Evolutionary conservation across 1,284 basidiomycete species (phyloP).

Genomic region (Cystobasidium pallidum): DNA sequence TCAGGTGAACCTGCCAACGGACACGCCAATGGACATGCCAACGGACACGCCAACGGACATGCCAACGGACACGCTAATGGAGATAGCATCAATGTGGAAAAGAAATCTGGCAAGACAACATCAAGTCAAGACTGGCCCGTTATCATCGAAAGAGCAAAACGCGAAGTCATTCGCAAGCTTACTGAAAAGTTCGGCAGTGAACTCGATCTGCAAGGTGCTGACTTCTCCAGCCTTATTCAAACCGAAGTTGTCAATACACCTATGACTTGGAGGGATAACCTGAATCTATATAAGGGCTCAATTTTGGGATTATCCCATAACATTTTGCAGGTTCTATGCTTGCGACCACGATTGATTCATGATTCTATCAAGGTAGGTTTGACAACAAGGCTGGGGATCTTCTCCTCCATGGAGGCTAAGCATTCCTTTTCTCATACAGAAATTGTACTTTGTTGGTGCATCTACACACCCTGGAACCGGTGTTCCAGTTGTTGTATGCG

Average conservation of each 20-base stretch:
- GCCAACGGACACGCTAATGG: conserved; percentile 51
- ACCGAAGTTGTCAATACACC: conserved; percentile 55
- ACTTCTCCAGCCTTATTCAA: conserved; percentile 50
- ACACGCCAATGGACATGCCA: conserved; percentile 47
- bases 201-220: conserved; percentile 41
- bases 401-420: too few relatives aligned
- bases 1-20: too few relatives aligned
- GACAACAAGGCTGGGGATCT: too few relatives aligned
- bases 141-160: conserved; percentile 50
- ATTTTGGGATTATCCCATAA: conserved; percentile 58
- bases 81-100: conserved; percentile 30
- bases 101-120: conserved; percentile 34
- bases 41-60: conserved; percentile 45
- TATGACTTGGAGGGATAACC: conserved; percentile 57
- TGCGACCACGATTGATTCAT: conserved; percentile 20
- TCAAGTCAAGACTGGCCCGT: conserved; percentile 51
- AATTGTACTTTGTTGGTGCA: conserved; percentile 58
- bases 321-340: conserved; percentile 55
- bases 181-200: conserved; percentile 45
- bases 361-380: conserved; percentile 49
- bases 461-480: conserved; percentile 57
- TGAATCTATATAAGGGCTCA: conserved; percentile 57
- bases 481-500: conserved; percentile 44
- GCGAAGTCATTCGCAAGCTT: conserved; percentile 50
- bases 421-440: conserved; percentile 48